These are phyloP conservation scores for Suillus paluster DNA, from an alignment of 768 basidiomycete species.

Conservation along the genomic window DNA sequence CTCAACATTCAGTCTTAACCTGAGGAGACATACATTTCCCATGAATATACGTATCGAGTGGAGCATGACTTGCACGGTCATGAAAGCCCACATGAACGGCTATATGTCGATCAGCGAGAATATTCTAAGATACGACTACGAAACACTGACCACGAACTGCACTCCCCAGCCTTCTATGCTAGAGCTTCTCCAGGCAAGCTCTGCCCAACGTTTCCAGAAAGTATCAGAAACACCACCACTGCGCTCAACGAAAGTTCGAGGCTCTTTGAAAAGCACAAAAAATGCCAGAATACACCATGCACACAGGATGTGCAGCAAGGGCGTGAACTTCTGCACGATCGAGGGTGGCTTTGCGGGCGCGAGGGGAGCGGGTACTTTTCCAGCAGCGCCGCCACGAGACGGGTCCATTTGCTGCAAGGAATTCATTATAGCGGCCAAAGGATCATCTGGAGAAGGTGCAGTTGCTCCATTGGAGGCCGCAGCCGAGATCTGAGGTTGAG, in stretches of 20 bases:
- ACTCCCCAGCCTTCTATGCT: slow-evolving; percentile 48
- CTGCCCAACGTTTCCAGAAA: slow-evolving; percentile 68
- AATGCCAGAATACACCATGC: slow-evolving; percentile 69
- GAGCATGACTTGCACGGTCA: slow-evolving; percentile 68
- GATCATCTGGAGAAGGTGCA: slow-evolving; percentile 41
- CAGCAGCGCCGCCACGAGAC: slow-evolving; percentile 24
- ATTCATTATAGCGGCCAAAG: slow-evolving; percentile 50
- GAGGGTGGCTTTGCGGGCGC: slow-evolving; percentile 42
- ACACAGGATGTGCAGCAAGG: slow-evolving; percentile 64
- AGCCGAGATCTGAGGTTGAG: slow-evolving; percentile 10
- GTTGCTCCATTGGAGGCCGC: slow-evolving; percentile 21
- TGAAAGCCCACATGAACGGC: slow-evolving; percentile 87
- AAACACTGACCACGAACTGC: slow-evolving; percentile 57
- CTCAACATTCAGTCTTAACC: background rate
- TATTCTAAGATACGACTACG: slow-evolving; percentile 5
- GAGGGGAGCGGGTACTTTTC: slow-evolving; percentile 31
- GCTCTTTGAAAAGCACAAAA: slow-evolving; percentile 72
- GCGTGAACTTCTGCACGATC: slow-evolving; percentile 61
- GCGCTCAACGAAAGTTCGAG: slow-evolving; percentile 48
- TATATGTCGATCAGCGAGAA: slow-evolving; percentile 32
- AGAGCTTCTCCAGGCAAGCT: slow-evolving; percentile 47
- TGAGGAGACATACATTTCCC: slow-evolving; percentile 56
- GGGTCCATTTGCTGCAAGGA: slow-evolving; percentile 31
- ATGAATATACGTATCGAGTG: slow-evolving; percentile 76
- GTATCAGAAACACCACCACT: slow-evolving; percentile 38